Conservation (phyloP, 139 green algal species). For the Tetratostichococcus sp. region DNA sequence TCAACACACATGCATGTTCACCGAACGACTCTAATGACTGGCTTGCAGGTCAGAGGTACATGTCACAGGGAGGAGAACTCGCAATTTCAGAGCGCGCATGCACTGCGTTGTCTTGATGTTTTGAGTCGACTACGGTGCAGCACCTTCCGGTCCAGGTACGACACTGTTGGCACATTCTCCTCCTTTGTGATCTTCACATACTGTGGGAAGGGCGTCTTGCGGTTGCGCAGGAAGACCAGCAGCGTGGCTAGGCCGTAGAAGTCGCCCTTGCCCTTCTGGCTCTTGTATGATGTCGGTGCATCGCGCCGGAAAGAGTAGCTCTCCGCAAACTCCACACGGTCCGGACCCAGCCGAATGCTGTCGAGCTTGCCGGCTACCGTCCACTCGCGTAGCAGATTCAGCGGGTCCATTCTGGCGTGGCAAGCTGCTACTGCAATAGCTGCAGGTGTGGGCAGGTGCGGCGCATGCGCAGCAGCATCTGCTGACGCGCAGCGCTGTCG, state of each 20-base stretch:
- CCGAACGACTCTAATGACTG: no score
- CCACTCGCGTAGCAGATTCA: neutral
- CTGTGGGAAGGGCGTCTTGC: neutral
- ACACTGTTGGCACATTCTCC: neutral
- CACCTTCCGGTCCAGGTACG: neutral
- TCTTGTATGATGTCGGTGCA: conserved; percentile 33
- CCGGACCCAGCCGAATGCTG: neutral
- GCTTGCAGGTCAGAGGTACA: no score
- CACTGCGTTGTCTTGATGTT: no score
- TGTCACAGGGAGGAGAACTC: no score
- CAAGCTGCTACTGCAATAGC: no score
- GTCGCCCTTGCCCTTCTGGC: conserved; percentile 27
- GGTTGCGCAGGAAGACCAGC: conserved; percentile 25
- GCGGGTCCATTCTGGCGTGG: neutral
- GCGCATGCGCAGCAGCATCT: no score
- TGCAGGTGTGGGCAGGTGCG: no score
- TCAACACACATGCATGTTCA: no score
- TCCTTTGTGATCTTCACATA: conserved; percentile 1
- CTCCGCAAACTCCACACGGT: conserved; percentile 22
- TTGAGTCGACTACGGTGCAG: neutral
- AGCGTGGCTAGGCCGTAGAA: conserved; percentile 32
- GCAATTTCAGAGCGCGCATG: no score
- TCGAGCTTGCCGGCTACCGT: neutral
- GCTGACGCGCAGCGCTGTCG: no score
- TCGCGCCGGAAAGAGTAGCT: conserved; percentile 18